A percentile compares a stretch with the other conserved stretches of the same genome.
phyloP scores from a whole-genome alignment of 1,139 yeast genomes.

The Hanseniaspora sp. region DNA sequence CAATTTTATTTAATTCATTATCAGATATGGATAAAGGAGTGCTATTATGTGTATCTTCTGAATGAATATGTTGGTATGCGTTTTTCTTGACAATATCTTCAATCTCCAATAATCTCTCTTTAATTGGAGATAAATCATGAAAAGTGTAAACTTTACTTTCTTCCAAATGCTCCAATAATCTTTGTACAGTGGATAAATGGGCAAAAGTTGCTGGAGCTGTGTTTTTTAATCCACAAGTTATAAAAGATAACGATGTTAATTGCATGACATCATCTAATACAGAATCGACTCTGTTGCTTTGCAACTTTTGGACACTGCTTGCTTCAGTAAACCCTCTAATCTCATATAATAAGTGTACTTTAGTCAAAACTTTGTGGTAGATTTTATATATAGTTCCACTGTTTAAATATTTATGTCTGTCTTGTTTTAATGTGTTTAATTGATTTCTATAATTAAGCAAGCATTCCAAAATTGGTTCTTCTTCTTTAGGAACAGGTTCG shows the following conservation, averaged over 20 bases:
- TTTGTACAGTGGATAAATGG: slow-evolving; percentile 70
- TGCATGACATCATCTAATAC: slow-evolving; percentile 85
- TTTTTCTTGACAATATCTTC: slow-evolving; percentile 44
- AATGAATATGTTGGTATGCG: slow-evolving; percentile 26
- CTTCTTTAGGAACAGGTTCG: slow-evolving; percentile 39
- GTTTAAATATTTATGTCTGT: slow-evolving; percentile 50
- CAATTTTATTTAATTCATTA: slow-evolving; percentile 20
- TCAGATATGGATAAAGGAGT: slow-evolving; percentile 15
- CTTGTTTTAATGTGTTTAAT: slow-evolving; percentile 50
- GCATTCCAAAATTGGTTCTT: slow-evolving; percentile 40
- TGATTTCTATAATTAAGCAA: slow-evolving; percentile 40
- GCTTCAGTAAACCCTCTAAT: slow-evolving; percentile 36
- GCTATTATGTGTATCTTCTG: slow-evolving; percentile 8
- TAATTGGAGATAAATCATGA: slow-evolving; percentile 70
- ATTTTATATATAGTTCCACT: slow-evolving; percentile 51
- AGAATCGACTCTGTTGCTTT: slow-evolving; percentile 45
- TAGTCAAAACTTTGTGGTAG: slow-evolving; percentile 43
- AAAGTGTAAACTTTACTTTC: slow-evolving; percentile 74
- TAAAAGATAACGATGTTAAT: slow-evolving; percentile 67
- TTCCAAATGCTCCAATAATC: slow-evolving; percentile 66
- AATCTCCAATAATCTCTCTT: slow-evolving; percentile 58
- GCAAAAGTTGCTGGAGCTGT: slow-evolving; percentile 92
- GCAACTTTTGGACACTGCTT: slow-evolving; percentile 20
- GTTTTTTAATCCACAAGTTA: slow-evolving; percentile 81
- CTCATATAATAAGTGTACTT: slow-evolving; percentile 41